Evolutionary conservation across 768 basidiomycete species (phyloP).

Genomic region (Hortiboletus campestris): DNA sequence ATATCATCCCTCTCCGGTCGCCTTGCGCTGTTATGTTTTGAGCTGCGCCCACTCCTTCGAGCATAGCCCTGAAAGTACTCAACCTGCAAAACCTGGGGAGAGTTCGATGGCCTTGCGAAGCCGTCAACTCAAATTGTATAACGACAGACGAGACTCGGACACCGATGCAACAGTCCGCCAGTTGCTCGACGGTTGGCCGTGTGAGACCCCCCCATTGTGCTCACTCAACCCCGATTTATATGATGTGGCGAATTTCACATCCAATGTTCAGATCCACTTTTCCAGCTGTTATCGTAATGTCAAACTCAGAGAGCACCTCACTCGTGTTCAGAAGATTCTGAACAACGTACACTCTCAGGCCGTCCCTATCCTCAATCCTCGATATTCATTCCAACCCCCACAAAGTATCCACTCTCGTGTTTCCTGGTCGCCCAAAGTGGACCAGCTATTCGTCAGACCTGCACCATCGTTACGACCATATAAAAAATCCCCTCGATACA

Average conservation of each 20-base stretch:
- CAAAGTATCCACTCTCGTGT: neutral
- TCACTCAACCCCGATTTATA: slow-evolving; percentile 1
- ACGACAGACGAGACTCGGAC: slow-evolving; percentile 7
- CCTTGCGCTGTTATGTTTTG: neutral
- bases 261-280: slow-evolving; percentile 4
- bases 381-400: slow-evolving; percentile 7
- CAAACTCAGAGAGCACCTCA: slow-evolving; percentile 14
- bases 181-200: slow-evolving; percentile 20
- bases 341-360: neutral
- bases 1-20: neutral
- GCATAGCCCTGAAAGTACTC: slow-evolving; percentile 11
- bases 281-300: slow-evolving; percentile 16
- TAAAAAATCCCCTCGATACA: neutral
- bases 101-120: neutral
- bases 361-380: neutral
- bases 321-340: slow-evolving; percentile 10
- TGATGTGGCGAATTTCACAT: neutral
- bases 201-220: slow-evolving; percentile 6
- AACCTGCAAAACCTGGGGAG: neutral
- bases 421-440: neutral
- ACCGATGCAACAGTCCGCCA: neutral
- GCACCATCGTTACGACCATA: neutral
- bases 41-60: neutral
- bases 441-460: slow-evolving; percentile 6
- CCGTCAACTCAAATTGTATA: slow-evolving; percentile 9